phyloP scores from a whole-genome alignment of 2,329 filamentous ascomycete genomes.

The Coniochaeta ligniaria region DNA sequence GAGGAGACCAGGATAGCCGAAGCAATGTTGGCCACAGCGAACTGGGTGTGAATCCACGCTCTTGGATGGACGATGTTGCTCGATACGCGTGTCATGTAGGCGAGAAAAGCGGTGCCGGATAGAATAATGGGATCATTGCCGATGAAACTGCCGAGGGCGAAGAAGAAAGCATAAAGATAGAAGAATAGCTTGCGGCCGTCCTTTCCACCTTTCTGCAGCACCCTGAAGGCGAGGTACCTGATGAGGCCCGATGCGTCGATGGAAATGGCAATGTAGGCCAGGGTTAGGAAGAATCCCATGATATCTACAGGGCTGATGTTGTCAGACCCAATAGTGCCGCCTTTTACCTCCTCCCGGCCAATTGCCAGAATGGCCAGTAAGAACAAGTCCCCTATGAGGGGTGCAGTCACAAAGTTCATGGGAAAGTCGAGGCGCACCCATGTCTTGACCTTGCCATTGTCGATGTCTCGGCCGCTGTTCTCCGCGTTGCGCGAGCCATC shows the following conservation, averaged over 20 bases:
- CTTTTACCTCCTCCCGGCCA: slow-evolving; percentile 58
- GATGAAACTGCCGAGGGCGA: slow-evolving; percentile 57
- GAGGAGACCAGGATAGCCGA: slow-evolving; percentile 72
- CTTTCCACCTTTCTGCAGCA: slow-evolving; percentile 59
- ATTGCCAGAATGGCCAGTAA: slow-evolving; percentile 64
- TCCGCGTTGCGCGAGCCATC: neutral
- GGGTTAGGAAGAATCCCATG: slow-evolving; percentile 66
- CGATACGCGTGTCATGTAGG: slow-evolving; percentile 71
- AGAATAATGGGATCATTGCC: slow-evolving; percentile 72
- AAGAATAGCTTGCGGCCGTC: slow-evolving; percentile 64
- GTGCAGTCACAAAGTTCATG: slow-evolving; percentile 65
- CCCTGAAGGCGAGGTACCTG: slow-evolving; percentile 62
- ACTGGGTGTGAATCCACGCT: slow-evolving; percentile 69
- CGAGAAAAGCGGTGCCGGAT: slow-evolving; percentile 66
- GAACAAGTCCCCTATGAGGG: slow-evolving; percentile 64
- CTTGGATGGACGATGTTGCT: slow-evolving; percentile 64
- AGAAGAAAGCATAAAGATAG: slow-evolving; percentile 69
- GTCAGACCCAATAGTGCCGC: slow-evolving; percentile 58
- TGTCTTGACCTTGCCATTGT: slow-evolving; percentile 18
- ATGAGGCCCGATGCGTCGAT: slow-evolving; percentile 71
- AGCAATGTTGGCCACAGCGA: slow-evolving; percentile 64
- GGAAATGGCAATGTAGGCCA: slow-evolving; percentile 71
- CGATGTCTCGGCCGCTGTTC: slow-evolving; percentile 4
- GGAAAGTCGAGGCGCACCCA: slow-evolving; percentile 51
- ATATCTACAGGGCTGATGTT: slow-evolving; percentile 65